These are phyloP conservation scores for Macrotyloma uniflorum DNA, from an alignment of 306 rosid genomes.

Conservation along the genomic window DNA sequence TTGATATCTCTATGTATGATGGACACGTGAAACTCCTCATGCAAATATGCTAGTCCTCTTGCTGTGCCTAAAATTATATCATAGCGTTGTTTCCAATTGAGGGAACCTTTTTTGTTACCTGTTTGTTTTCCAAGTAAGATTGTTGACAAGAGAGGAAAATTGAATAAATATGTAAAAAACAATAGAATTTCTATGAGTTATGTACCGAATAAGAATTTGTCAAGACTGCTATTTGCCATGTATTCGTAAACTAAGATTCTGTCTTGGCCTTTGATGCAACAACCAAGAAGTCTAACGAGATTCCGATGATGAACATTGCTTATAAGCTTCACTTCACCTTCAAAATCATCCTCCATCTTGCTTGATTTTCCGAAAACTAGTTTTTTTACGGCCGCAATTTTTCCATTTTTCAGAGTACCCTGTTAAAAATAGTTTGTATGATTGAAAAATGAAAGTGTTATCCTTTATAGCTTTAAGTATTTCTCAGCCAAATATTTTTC, in stretches of 20 bases:
- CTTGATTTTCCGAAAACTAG: conserved; percentile 49
- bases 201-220: conserved; percentile 66
- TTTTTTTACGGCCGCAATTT: conserved; percentile 65
- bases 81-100: conserved; percentile 63
- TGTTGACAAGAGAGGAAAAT: neutral
- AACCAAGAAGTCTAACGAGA: neutral
- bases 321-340: conserved; percentile 69
- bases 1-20: conserved; percentile 63
- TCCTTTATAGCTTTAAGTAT: too few species aligned
- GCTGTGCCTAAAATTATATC: conserved; percentile 66
- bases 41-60: conserved; percentile 66
- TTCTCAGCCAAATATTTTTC: too few species aligned
- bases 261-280: conserved; percentile 52
- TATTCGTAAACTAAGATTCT: conserved; percentile 68
- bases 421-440: conserved; percentile 22
- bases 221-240: conserved; percentile 71
- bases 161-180: too few species aligned
- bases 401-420: conserved; percentile 70
- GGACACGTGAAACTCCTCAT: conserved; percentile 66
- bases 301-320: conserved; percentile 31
- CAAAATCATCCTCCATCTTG: conserved; percentile 56
- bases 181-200: neutral
- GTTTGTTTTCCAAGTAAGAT: neutral
- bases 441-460: neutral
- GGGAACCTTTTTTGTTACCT: conserved; percentile 59